Conservation (phyloP, 2,329 filamentous ascomycete species). For the Neofusicoccum umdonicola region DNA sequence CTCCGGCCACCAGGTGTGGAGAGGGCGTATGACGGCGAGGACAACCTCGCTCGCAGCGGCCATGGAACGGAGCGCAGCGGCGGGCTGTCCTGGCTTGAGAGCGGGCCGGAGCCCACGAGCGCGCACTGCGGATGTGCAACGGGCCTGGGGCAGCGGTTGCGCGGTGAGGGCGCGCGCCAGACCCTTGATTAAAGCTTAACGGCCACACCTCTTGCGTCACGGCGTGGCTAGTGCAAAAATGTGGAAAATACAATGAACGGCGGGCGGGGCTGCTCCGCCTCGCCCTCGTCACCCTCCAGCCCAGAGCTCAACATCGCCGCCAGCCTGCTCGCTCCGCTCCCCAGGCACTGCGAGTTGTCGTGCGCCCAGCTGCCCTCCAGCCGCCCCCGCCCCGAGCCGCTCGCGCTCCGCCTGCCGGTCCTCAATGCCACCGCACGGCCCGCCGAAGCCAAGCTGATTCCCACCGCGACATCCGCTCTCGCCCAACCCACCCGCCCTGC, state of each 20-base stretch:
- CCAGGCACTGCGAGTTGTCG: background rate
- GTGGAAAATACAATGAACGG: conserved; percentile 1
- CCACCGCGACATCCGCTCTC: conserved; percentile 7
- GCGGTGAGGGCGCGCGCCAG: background rate
- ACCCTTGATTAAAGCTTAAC: conserved; percentile 14
- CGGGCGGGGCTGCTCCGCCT: background rate
- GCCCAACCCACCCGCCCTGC: background rate
- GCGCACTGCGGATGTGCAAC: background rate
- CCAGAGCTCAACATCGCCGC: background rate
- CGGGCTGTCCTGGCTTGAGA: background rate
- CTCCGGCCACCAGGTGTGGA: conserved; percentile 1
- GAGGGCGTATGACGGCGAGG: background rate
- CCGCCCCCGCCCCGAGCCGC: background rate
- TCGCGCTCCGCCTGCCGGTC: background rate
- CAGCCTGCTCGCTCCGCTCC: background rate
- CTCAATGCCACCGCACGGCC: conserved; percentile 11
- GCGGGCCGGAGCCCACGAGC: background rate
- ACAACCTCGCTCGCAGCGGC: background rate
- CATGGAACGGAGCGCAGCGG: background rate
- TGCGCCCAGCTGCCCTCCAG: background rate
- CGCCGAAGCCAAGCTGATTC: conserved; percentile 4
- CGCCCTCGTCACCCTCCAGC: background rate
- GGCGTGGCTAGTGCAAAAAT: conserved; percentile 11
- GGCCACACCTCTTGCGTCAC: conserved; percentile 12
- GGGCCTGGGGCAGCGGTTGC: background rate